Base-by-base conservation (phyloP, 2,329 filamentous ascomycete species). In the Aspergillus vadensis region DNA sequence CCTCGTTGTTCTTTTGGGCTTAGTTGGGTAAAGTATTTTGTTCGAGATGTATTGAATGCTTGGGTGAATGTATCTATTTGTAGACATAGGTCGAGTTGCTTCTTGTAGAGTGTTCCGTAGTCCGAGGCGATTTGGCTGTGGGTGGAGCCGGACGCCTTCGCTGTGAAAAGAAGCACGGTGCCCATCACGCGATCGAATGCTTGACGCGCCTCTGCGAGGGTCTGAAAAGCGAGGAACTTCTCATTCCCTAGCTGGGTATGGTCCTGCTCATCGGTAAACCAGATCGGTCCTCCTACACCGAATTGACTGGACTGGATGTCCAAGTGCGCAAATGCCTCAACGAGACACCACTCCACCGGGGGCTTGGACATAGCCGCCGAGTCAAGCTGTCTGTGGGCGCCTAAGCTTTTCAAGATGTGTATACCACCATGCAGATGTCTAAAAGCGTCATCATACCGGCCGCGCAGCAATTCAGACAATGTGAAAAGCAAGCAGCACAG, bases 401-500 rank as follows among this genome's bases (percentile, higher is more conserved):
- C 38, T 2, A 50, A 9, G 21, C 57, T 30, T 10, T 55, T 51
- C n/a, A 64, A 21, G 2, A 64, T 39, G 6, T 19, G 38, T 10
- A 64, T 7, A 1, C 62, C 62, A 27, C 51, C 21, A 5, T 30
- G 49, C 5, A 64, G 50, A 44, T 64, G 62, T n/a, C 5, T 14
- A 17, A 62, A 55, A 1, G 62, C 62, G 5, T 47, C 15, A 6
- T 64, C 59, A 27, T 62, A 64, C n/a, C 48, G 53, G 15, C 57
- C 53, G 3, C 50, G 50, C 14, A 59, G 17, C 12, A 57, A 23
- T 36, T 64, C 56, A 1, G 23, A 59, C 12, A 58, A 23, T 1
- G 59, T 43, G 50, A 59, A 64, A 9, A 64, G 25, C 30, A 64
- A 8, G 36, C 59, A 64, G 49, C 59, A 62, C 4, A 62, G 4